A percentile compares a stretch with the other conserved stretches of the same genome.
phyloP scores from a whole-genome alignment of 371 early-diverging fungal species.

The Mucor circinelloides region DNA sequence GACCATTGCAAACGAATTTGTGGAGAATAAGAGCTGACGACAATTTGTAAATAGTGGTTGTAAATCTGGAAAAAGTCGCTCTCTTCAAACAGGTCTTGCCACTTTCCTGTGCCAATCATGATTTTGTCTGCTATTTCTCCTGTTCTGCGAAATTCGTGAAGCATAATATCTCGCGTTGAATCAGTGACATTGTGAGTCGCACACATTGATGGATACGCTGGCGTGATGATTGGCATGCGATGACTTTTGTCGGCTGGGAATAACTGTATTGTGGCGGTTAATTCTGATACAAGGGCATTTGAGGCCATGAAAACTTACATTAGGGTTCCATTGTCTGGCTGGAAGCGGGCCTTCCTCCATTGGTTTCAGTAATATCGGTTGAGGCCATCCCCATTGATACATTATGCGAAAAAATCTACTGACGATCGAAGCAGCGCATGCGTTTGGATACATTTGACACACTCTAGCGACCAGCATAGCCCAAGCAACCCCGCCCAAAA shows the following conservation, averaged over 20 bases:
- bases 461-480: constrained; percentile 98
- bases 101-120: constrained; percentile 63
- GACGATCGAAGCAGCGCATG: constrained; percentile 87
- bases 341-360: constrained; percentile 93
- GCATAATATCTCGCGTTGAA: constrained; percentile 89
- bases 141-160: constrained; percentile 83
- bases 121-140: constrained; percentile 74
- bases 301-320: constrained; percentile 37
- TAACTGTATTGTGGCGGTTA: constrained; percentile 35
- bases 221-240: constrained; percentile 99
- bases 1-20: constrained; percentile 77
- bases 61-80: constrained; percentile 92
- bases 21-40: constrained; percentile 73
- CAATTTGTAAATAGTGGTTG: constrained; percentile 92
- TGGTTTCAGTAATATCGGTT: constrained; percentile 93
- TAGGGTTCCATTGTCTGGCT: constrained; percentile 98
- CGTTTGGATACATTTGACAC: constrained; percentile 98
- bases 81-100: constrained; percentile 80
- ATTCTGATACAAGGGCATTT: too few species aligned
- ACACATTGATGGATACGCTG: constrained; percentile 99
- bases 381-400: constrained; percentile 97
- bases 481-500: constrained; percentile 99
- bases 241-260: constrained; percentile 92
- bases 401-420: constrained; percentile 92
- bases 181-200: constrained; percentile 98